These are phyloP conservation scores for Diospyros kaki DNA, from an alignment of 148 eudicot genomes.

Conservation along the genomic window DNA sequence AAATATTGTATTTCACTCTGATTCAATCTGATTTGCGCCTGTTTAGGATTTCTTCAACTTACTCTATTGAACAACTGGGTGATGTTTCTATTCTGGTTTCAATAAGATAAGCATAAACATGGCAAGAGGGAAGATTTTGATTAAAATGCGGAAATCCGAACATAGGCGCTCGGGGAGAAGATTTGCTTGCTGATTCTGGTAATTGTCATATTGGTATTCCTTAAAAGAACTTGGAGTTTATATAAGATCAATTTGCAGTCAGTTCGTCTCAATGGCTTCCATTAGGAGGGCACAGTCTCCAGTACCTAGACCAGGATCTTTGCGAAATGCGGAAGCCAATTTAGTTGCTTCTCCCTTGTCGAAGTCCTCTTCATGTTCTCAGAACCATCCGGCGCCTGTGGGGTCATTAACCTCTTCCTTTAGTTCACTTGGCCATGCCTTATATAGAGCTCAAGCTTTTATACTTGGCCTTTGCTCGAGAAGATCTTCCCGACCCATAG, in stretches of 20 bases:
- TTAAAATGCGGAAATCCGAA: neutral
- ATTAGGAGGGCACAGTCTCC: slow-evolving; percentile 79
- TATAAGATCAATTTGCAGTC: slow-evolving; percentile 10
- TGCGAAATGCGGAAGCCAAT: slow-evolving; percentile 53
- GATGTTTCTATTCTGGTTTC: neutral
- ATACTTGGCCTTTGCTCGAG: slow-evolving; percentile 51
- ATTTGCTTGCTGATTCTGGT: neutral
- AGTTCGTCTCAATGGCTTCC: slow-evolving; percentile 49
- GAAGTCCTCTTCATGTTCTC: slow-evolving; percentile 54
- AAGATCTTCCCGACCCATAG: slow-evolving; percentile 56
- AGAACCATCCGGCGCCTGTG: slow-evolving; percentile 27
- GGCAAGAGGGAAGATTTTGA: neutral
- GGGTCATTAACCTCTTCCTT: slow-evolving; percentile 33
- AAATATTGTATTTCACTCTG: neutral
- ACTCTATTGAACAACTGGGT: neutral
- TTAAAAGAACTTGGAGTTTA: neutral
- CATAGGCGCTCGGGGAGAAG: neutral
- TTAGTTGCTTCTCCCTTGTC: slow-evolving; percentile 72
- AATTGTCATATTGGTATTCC: neutral
- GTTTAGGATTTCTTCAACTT: neutral
- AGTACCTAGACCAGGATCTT: slow-evolving; percentile 53
- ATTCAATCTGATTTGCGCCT: neutral
- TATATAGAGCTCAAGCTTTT: slow-evolving; percentile 50
- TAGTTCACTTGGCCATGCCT: slow-evolving; percentile 44
- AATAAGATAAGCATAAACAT: neutral